Conservation (phyloP, 495 filamentous ascomycete genomes). For the Durotheca rogersii region DNA sequence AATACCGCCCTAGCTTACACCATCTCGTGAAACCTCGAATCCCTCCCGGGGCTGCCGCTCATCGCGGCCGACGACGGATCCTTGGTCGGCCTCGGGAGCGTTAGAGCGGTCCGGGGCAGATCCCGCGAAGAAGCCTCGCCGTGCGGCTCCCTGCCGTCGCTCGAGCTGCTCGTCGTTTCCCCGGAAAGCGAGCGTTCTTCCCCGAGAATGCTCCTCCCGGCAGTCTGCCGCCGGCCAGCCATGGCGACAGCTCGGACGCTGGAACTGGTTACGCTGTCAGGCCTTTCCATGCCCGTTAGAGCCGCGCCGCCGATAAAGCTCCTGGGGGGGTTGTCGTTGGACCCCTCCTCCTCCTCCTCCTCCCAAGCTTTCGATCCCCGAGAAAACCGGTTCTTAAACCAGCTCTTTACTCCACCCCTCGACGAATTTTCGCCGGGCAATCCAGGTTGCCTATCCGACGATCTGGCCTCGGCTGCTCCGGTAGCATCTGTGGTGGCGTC, state of each 20-base stretch:
- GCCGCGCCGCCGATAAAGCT: slow-evolving; percentile 53
- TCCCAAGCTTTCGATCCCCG: slow-evolving; percentile 35
- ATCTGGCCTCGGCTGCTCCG: slow-evolving; percentile 4
- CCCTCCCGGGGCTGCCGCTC: slow-evolving; percentile 44
- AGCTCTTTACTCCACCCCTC: slow-evolving; percentile 54
- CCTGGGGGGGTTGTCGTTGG: slow-evolving; percentile 33
- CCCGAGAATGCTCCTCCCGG: background rate
- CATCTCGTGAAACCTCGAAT: slow-evolving; percentile 45
- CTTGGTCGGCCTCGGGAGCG: slow-evolving; percentile 22
- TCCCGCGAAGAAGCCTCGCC: slow-evolving; percentile 19
- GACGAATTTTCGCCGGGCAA: slow-evolving; percentile 31
- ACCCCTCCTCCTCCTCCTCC: slow-evolving; percentile 37
- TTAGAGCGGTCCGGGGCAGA: slow-evolving; percentile 22
- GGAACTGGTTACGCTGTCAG: slow-evolving; percentile 36
- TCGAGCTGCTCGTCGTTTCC: slow-evolving; percentile 7
- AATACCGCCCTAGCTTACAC: slow-evolving; percentile 14
- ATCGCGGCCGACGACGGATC: slow-evolving; percentile 22
- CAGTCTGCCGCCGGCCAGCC: slow-evolving; percentile 38
- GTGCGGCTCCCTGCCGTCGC: slow-evolving; percentile 15
- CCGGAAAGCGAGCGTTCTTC: background rate
- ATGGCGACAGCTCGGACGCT: slow-evolving; percentile 54
- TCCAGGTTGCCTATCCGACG: slow-evolving; percentile 4
- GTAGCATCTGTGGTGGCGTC: background rate
- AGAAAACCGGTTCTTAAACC: slow-evolving; percentile 59
- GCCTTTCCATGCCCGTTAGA: slow-evolving; percentile 41